Evolutionary conservation across 2,329 filamentous ascomycete genomes (phyloP), one percentile per base, ranked within the genome.

Genomic region (Exserohilum turcica): DNA sequence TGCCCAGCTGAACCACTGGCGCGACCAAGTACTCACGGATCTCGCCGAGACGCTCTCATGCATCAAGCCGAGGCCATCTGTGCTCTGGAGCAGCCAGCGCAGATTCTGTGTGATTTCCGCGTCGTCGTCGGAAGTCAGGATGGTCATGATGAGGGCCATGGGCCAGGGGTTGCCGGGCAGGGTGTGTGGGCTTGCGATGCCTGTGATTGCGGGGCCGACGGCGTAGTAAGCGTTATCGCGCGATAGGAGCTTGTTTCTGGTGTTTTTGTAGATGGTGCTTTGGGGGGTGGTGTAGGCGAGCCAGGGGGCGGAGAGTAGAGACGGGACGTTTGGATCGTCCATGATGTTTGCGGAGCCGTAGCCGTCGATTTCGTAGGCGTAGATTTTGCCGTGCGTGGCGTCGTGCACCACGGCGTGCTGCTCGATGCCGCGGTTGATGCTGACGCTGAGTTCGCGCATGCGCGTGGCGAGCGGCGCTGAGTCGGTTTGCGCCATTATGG

Each of bases 311-410:
- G 84, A 84, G 16, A 90, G 78, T 1, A 90, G 77, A 13, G 83
- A 86, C 0, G 87, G 87, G 36, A 90, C 81, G 58, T 90, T 90
- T 8, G 87, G 85, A 50, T 90, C 87, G 64, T 90, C 87, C 86
- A 89, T 89, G 15, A 86, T 74, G 59, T 85, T 87, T 39, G 73
- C 67, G 10, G 60, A 62, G 33, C 74, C 73, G 59, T 77, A 79
- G 12, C 78, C 78, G 55, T 81, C 79, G 38, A 81, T 69, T 60
- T 81, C 79, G 59, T 75, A 81, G 8, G 79, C 78, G 62, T 76
- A 81, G 31, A 81, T 68, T 8, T 56, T 58, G 38, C 77, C 76
- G 47, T 72, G 65, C 1, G 58, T 62, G 0, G 68, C 51, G 6
- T 71, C 68, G 6, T 60, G 43, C 3, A 78, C 68, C 10, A 79